Base-by-base conservation (phyloP, 805 yeast species). In the Clavispora fructus region DNA sequence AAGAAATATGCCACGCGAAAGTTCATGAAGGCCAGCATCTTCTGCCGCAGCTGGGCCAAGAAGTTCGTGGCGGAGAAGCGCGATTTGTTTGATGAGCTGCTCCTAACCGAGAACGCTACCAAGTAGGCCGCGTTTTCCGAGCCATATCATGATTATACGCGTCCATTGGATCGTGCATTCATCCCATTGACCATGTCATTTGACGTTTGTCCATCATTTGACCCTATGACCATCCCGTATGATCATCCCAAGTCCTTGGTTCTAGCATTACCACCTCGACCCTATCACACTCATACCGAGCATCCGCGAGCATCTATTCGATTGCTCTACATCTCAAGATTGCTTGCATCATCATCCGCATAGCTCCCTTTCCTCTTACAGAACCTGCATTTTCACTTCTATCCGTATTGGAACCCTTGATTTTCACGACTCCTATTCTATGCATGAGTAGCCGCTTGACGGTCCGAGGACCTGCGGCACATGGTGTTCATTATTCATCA, bases 1-100 rank as follows among this genome's bases (percentile, higher is more conserved):
- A 87, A 86, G 62, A 94, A 94, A 68, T 94, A 94, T 63, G 92
- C 96, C 41, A 80, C 94, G 29, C 82, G 89, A 62, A 85, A 87
- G 63, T 90, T 84, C 62, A 80, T 94, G 85, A 87, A 88, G 65
- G 94, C 90, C 26, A 82, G 89, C 47, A 78, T 85, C 16, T 73
- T 85, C 47, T 84, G 94, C 51, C 78, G 92, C 62, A 86, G 85
- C 62, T 86, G 94, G 94, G 94, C 91, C 23, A 80, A 83, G 61
- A 77, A 80, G 57, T 68, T 77, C 44, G 67, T 68, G 38, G 59
- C 70, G 38, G 82, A 77, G 49, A 73, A 75, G 42, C 75, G 69
- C 51, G 58, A 53, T 31, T 53, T 57, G 31, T 68, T 71, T 49
- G 71, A 67, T 79, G 41, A 46, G n/a, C 38, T 44, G 29, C 48